Evolutionary conservation across 192 early-diverging fungal genomes (phyloP).

Genomic region (Backusella macrospora): DNA sequence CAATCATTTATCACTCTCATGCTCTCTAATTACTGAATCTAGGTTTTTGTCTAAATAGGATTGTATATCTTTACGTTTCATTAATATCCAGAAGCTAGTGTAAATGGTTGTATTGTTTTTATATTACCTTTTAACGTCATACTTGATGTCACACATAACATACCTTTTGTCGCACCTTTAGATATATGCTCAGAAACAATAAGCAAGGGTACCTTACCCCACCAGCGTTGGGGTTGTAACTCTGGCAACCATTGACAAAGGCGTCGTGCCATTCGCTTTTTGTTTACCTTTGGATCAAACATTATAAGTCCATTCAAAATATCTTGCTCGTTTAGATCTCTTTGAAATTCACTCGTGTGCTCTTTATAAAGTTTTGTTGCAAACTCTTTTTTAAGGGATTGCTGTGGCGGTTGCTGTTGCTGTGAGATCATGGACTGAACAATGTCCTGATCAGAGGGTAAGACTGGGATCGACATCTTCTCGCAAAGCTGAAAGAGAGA

Average conservation of each 20-base stretch:
- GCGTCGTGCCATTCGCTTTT: slow-evolving; percentile 4
- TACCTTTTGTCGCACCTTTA: background rate
- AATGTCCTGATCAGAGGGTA: slow-evolving; percentile 14
- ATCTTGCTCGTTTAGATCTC: background rate
- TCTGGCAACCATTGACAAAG: slow-evolving; percentile 22
- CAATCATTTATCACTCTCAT: background rate
- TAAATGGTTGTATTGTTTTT: background rate
- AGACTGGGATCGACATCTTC: slow-evolving; percentile 15
- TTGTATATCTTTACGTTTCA: background rate
- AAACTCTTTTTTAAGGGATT: slow-evolving; percentile 26
- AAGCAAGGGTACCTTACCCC: slow-evolving; percentile 32
- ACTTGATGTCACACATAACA: background rate
- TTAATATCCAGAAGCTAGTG: background rate
- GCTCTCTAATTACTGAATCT: background rate
- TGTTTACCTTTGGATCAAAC: slow-evolving; percentile 23
- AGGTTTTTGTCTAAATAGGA: background rate
- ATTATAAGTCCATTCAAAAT: slow-evolving; percentile 24
- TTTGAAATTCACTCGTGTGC: background rate
- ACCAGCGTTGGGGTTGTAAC: slow-evolving; percentile 28
- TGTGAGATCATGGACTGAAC: slow-evolving; percentile 12
- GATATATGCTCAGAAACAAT: slow-evolving; percentile 3
- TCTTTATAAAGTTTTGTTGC: slow-evolving; percentile 24
- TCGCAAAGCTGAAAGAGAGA: slow-evolving; percentile 29
- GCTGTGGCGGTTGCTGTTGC: background rate
- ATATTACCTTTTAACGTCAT: background rate